A percentile compares a stretch with the other conserved stretches of the same genome.
These are phyloP conservation scores for Annona cherimola DNA, from an alignment of 164 flowering plant species.

Conservation along the genomic window DNA sequence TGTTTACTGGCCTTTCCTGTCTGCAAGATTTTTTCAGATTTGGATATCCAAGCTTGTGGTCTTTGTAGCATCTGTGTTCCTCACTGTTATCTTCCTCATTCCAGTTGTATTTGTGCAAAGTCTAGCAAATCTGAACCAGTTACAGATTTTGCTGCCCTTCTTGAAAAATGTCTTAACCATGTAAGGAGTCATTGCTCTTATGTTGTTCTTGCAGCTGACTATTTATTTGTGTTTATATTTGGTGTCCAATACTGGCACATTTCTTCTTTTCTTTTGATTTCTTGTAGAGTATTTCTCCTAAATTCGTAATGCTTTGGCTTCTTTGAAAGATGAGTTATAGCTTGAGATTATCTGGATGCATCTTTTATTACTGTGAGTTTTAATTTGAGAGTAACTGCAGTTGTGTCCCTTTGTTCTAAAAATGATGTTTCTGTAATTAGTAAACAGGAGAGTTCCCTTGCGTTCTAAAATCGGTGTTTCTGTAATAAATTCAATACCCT, in stretches of 20 bases:
- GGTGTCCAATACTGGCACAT: background rate
- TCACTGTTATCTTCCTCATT: conserved; percentile 70
- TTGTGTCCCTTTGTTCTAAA: too few species aligned
- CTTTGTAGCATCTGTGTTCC: conserved; percentile 40
- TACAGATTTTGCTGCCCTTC: conserved; percentile 71
- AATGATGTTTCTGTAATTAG: too few species aligned
- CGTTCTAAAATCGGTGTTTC: too few species aligned
- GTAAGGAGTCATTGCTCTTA: conserved; percentile 39
- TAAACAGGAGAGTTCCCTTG: too few species aligned
- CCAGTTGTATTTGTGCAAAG: conserved; percentile 87
- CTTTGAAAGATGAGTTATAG: too few species aligned
- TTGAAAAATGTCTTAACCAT: conserved; percentile 48
- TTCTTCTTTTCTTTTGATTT: background rate
- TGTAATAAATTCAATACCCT: too few species aligned
- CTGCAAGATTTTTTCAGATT: conserved; percentile 53
- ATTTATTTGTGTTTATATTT: background rate
- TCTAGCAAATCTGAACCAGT: conserved; percentile 68
- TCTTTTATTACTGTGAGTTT: too few species aligned
- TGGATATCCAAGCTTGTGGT: conserved; percentile 76
- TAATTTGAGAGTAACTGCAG: too few species aligned
- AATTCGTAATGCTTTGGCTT: too few species aligned
- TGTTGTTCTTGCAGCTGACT: background rate
- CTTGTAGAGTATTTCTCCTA: background rate
- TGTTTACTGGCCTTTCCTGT: conserved; percentile 93
- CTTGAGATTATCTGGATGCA: too few species aligned